A percentile compares a stretch with the other conserved stretches of the same genome.
These are phyloP conservation scores for Pseudopithomyces chartarum DNA, from an alignment of 2,329 filamentous ascomycete species.

Conservation along the genomic window DNA sequence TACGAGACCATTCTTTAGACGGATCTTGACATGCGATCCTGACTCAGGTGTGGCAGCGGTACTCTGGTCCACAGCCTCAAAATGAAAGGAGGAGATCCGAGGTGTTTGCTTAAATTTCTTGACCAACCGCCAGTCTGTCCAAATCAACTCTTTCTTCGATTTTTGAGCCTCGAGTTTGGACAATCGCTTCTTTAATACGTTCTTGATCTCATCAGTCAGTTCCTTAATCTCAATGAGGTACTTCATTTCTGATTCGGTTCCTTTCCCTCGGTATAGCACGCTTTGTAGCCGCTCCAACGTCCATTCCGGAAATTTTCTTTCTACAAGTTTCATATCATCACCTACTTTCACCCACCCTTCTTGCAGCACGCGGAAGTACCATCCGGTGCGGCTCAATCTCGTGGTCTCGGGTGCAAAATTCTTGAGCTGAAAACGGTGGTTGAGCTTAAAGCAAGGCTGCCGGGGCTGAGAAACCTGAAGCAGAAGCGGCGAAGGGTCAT, in stretches of 20 bases:
- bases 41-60: background rate
- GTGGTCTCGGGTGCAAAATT: conserved; percentile 63
- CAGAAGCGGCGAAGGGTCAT: conserved; percentile 41
- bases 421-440: conserved; percentile 65
- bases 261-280: background rate
- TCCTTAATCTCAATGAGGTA: background rate
- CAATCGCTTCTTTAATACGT: background rate
- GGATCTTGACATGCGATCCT: conserved; percentile 3
- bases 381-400: conserved; percentile 62
- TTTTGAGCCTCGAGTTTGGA: background rate
- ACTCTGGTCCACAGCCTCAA: background rate
- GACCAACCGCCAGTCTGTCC: conserved; percentile 1
- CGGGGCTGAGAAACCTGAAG: conserved; percentile 64
- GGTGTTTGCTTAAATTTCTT: conserved; percentile 1
- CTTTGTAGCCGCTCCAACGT: conserved; percentile 5
- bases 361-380: conserved; percentile 65
- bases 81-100: background rate
- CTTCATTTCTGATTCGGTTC: background rate
- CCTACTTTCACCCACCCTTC: conserved; percentile 3
- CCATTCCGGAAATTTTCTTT: background rate
- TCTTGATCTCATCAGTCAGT: conserved; percentile 1
- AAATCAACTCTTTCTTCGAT: background rate
- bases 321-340: background rate
- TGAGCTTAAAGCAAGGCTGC: conserved; percentile 69
- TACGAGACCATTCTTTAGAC: background rate